Base-by-base conservation (phyloP, 148 eudicot species). In the Rhododendron ovatum region DNA sequence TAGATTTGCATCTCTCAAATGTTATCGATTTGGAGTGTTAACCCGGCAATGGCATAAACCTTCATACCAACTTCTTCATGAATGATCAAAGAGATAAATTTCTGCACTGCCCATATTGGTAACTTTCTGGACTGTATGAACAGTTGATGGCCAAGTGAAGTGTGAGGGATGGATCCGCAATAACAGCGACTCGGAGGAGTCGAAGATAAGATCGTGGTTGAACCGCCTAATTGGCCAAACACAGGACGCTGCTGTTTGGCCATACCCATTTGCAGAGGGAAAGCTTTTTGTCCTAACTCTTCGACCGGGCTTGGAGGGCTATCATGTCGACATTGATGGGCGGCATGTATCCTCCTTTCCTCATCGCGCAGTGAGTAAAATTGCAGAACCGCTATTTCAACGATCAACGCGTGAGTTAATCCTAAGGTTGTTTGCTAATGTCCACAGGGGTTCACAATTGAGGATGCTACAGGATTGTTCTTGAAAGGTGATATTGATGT, bases 341-440 rank as follows among this genome's bases (percentile, higher is more conserved):
- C 91, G 95, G 89, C 98, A 96, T 84, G 85, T 94, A 86, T 90
- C 95, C 22, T 96, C 98, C n/a, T 96, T 96, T 87, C 93, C 98
- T 84, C 93, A 96, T 91, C 96, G 94, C 77, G 90, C 94, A 14
- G 98, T 96, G 88, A 94, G 98, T 93, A 59, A 50, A 85, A 82
- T 87, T 22, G 69, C 67, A 50, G 8, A 82, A 82, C 57, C 83
- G 78, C 9, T 85, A 15, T 47, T 74, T 2, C 63, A 1, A 1
- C 50, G 41, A 67, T 84, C 41, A 78, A n/a, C 45, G 1, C 5
- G 15, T 43, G 75, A 81, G 18, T 50, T 80, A 39, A 26, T 82
- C 69, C 87, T 69, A 87, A 65, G 39, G 26, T 84, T 75, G 10
- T 84, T 88, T 86, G 35, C n/a, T 82, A 14, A 33, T 73, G 74